phyloP scores from a whole-genome alignment of 306 rosid species.

The Trifolium subterraneum region DNA sequence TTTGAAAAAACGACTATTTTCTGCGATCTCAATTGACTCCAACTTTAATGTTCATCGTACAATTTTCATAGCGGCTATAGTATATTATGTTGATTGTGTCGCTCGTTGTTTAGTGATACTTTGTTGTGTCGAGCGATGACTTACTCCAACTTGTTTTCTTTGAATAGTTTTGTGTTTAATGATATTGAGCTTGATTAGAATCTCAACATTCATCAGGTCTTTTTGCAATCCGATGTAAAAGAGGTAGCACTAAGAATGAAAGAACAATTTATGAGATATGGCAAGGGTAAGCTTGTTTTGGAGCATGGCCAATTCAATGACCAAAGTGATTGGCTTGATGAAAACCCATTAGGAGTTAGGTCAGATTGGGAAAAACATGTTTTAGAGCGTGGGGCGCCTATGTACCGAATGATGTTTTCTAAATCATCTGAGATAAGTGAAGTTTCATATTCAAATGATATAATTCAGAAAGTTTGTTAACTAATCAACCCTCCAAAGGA shows the following conservation, averaged over 20 bases:
- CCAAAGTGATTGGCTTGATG: slow-evolving; percentile 73
- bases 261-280: slow-evolving; percentile 64
- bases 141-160: slow-evolving; percentile 1
- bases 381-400: slow-evolving; percentile 70
- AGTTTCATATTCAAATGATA: slow-evolving; percentile 35
- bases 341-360: slow-evolving; percentile 78
- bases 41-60: no score
- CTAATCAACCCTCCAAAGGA: slow-evolving; percentile 21
- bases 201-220: slow-evolving; percentile 59
- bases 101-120: background rate
- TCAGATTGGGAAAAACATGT: slow-evolving; percentile 95
- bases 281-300: slow-evolving; percentile 68
- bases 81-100: background rate
- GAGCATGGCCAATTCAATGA: slow-evolving; percentile 50
- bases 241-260: slow-evolving; percentile 78
- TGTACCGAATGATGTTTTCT: slow-evolving; percentile 6
- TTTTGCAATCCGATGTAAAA: slow-evolving; percentile 85
- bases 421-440: slow-evolving; percentile 50
- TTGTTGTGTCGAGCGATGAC: background rate
- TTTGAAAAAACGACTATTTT: background rate
- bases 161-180: slow-evolving; percentile 32
- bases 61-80: no score
- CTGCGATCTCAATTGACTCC: background rate
- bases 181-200: slow-evolving; percentile 6
- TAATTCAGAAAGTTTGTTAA: slow-evolving; percentile 37